These are phyloP conservation scores for Podosphaera leucotricha DNA, from an alignment of 2,329 filamentous ascomycete genomes.

Conservation along the genomic window DNA sequence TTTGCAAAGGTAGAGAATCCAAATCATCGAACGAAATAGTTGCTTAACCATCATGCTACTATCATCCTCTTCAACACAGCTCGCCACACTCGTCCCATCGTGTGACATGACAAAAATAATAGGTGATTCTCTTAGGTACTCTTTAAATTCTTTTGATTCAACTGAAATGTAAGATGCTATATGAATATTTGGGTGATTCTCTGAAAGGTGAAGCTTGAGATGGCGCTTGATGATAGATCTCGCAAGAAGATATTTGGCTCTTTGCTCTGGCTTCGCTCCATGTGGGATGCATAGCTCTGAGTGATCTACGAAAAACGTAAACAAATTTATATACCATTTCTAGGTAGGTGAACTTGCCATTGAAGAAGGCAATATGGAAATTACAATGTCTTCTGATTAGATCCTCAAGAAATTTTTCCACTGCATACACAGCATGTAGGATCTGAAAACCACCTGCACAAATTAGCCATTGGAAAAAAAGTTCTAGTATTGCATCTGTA, in stretches of 20 bases:
- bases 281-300: conserved; percentile 30
- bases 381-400: conserved; percentile 40
- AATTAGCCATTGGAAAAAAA: conserved; percentile 3
- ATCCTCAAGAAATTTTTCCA: conserved; percentile 40
- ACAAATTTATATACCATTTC: not conserved
- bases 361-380: conserved; percentile 49
- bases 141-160: conserved; percentile 24
- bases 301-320: conserved; percentile 17
- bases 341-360: conserved; percentile 6
- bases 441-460: conserved; percentile 38
- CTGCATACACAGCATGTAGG: conserved; percentile 43
- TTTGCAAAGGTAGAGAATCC: conserved; percentile 27
- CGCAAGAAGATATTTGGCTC: conserved; percentile 29
- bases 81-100: conserved; percentile 25
- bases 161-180: conserved; percentile 23
- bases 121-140: conserved; percentile 29
- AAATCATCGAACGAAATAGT: conserved; percentile 23
- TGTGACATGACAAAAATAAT: conserved; percentile 47
- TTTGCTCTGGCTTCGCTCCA: conserved; percentile 13
- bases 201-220: conserved; percentile 13
- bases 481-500: not conserved
- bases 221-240: conserved; percentile 42
- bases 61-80: conserved; percentile 1
- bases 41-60: conserved; percentile 4
- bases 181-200: conserved; percentile 9